Base-by-base conservation (phyloP, 192 early-diverging fungal genomes). In the Backusella parvicylindrica region DNA sequence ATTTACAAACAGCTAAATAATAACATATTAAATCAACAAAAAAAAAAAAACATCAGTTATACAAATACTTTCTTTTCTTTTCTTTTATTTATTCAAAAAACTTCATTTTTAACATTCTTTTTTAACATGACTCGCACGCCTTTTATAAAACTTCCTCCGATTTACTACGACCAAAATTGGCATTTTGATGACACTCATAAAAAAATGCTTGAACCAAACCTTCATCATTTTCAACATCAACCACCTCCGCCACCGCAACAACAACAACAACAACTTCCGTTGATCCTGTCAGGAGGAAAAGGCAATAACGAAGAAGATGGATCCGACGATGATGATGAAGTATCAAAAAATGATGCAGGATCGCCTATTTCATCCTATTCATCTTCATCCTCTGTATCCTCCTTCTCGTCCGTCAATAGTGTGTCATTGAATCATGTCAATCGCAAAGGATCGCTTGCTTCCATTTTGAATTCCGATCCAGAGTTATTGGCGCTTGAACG, bases 401-500 rank as follows among this genome's bases (percentile, higher is more conserved):
- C 70, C 2, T 77, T 71, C 28, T 35, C 43, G 5, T 50, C 70
- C 2, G 53, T 60, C 23, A 60, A 28, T 0, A 60, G 53, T 11
- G 53, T 60, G 53, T 60, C 12, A 60, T 60, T 60, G 23, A 21
- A 5, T 23, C 18, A 18, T 53, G 50, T 53, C n/a, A 60, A 60
- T 28, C 53, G 53, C 5, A 79, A 79, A 67, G 78, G 73, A 0
- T 79, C 74, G 1, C 75, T 79, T 64, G 73, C 73, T 5, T 79
- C 78, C 1, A 26, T 79, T 4, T 43, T 79, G 41, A 79, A 79
- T 33, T 64, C 68, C 12, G 71, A 41, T 18, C 56, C 63, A 11
- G 77, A 79, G 21, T 30, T 70, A 32, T 56, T 64, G 15, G 72
- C 37, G 3, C 36, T 76, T 21, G 75, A 76, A 28, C 15, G 41